These are phyloP conservation scores for Botrytis byssoidea DNA, from an alignment of 2,329 filamentous ascomycete species.

Conservation along the genomic window DNA sequence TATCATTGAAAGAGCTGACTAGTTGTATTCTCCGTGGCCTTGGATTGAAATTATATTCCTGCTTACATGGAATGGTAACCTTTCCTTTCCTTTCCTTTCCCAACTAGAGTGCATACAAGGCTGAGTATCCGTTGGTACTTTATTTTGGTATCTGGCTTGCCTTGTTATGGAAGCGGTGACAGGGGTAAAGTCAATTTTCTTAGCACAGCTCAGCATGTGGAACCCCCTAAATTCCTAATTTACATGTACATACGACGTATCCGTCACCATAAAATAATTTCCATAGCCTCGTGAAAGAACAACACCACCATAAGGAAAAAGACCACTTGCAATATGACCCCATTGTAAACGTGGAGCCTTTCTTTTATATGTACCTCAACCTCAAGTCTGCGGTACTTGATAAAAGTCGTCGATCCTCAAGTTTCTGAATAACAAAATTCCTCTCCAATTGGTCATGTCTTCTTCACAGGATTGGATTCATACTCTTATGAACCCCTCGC, in stretches of 20 bases:
- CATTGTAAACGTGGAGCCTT: background rate
- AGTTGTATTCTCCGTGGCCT: conserved; percentile 9
- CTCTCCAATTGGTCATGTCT: conserved; percentile 20
- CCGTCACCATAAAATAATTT: conserved; percentile 5
- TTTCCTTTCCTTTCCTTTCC: background rate
- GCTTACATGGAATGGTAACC: background rate
- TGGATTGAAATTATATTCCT: conserved; percentile 5
- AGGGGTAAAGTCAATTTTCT: background rate
- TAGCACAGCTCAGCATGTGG: conserved; percentile 17
- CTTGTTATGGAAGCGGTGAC: conserved; percentile 13
- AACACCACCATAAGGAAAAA: background rate
- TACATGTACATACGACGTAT: background rate
- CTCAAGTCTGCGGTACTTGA: background rate
- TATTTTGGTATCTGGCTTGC: conserved; percentile 4
- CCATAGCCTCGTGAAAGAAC: conserved; percentile 14
- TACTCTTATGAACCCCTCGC: conserved; percentile 58
- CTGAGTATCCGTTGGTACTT: conserved; percentile 18
- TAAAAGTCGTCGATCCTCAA: background rate
- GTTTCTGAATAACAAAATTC: background rate
- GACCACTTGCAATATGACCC: background rate
- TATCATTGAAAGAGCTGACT: conserved; percentile 14
- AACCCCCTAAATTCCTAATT: background rate
- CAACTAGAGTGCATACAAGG: conserved; percentile 7
- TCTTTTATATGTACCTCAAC: background rate
- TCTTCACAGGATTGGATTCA: conserved; percentile 44